Evolutionary conservation across 2,329 filamentous ascomycete genomes (phyloP), one percentile per base, ranked within the genome.

Genomic region (Myriosclerotinia curreyana): DNA sequence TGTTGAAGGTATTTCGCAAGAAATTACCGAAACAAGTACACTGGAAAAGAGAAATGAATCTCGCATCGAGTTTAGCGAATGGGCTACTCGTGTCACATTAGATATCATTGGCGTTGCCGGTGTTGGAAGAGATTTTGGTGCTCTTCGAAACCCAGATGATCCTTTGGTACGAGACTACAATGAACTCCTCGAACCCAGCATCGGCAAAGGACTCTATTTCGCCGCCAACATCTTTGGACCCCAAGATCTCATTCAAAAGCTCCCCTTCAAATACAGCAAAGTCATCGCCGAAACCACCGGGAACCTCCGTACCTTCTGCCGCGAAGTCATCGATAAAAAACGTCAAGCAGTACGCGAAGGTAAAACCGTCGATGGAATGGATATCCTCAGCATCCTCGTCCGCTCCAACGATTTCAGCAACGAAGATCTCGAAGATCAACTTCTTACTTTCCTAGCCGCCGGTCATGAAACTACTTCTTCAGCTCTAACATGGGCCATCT

Each of bases 371-470:
- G 50, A 62, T n/a, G 50, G 50, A 25, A 76, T 83, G 5, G 91
- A 96, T 74, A 94, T 96, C 66, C 79, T 96, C 53, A 91, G 88
- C 0, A 86, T 93, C 0, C 90, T 91, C 22, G 80, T 96, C 60
- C 83, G 87, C 72, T 91, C 86, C 36, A 89, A 89, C 55, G 85
- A 81, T 20, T 95, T 96, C 76, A 83, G 78, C 14, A 89, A 95
- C 66, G 87, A 91, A 50, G 86, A 90, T 67, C 82, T 96, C 20
- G 84, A 91, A 44, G 89, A 95, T 74, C 91, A 96, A 76, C 83
- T 94, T 73, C 92, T 95, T 87, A 95, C 91, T 0, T 95, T 95
- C 78, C 82, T 96, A 9, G 89, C 88, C 2, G 91, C 91, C 0
- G 88, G 81, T 40, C 90, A 94, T 74, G 90, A 93, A 77, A 93